Percentiles rank a stretch among this genome's conserved stretches.
phyloP scores from a whole-genome alignment of 768 basidiomycete species.

The Tylopilus vinaceipallidus region DNA sequence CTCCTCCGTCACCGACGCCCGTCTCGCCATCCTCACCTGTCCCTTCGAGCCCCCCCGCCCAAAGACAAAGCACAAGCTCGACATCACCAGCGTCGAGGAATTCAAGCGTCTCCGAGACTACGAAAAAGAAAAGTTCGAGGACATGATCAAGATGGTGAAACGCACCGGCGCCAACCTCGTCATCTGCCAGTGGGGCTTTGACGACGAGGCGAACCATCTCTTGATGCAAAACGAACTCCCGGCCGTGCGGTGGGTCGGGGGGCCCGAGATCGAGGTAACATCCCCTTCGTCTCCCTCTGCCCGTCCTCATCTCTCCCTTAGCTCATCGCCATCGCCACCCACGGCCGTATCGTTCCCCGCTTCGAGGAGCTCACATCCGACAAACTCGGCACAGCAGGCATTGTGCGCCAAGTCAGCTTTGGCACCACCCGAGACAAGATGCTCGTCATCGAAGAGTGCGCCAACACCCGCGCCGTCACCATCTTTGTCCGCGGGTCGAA shows the following conservation, averaged over 20 bases:
- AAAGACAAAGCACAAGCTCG: conserved; percentile 98
- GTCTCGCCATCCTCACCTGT: conserved; percentile 95
- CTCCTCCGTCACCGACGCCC: conserved; percentile 79
- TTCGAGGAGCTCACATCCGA: conserved; percentile 92
- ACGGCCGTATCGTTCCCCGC: conserved; percentile 96
- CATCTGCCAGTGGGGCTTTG: conserved; percentile 99
- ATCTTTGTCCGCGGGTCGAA: conserved; percentile 97
- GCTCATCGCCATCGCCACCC: conserved; percentile 98
- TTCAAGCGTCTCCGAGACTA: conserved; percentile 93
- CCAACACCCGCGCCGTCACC: conserved; percentile 93
- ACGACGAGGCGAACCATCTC: conserved; percentile 98
- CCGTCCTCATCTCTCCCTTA: conserved; percentile 28
- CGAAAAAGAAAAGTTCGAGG: conserved; percentile 92
- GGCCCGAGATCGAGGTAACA: conserved; percentile 94
- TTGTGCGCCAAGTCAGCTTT: conserved; percentile 92
- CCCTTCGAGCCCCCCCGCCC: conserved; percentile 99
- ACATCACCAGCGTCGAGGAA: conserved; percentile 95
- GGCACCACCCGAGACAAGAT: conserved; percentile 99
- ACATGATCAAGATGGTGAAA: conserved; percentile 97
- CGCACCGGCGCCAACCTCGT: conserved; percentile 97
- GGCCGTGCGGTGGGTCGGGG: conserved; percentile 98
- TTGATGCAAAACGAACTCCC: conserved; percentile 98
- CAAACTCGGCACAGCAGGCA: conserved; percentile 91
- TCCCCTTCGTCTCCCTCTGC: background rate
- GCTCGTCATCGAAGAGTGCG: conserved; percentile 98